Evolutionary conservation across 2,329 filamentous ascomycete genomes (phyloP).

Genomic region (Exophiala lecanii-corni): DNA sequence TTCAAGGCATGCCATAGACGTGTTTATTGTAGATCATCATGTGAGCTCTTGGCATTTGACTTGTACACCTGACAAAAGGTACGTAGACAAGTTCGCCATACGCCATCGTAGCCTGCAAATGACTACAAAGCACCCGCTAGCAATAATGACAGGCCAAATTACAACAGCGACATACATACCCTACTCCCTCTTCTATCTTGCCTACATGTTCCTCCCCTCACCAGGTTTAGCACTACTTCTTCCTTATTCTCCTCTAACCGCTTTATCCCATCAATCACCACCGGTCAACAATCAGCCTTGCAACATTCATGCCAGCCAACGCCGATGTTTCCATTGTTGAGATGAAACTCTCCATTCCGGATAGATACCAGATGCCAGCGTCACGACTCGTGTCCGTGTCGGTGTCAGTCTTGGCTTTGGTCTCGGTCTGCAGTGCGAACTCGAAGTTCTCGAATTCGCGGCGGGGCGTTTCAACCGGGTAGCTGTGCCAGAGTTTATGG

Average conservation of each 20-base stretch:
- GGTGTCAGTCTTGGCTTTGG: constrained; percentile 1
- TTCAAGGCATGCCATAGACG: too few species aligned
- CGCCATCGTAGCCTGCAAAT: too few species aligned
- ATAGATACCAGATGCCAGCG: constrained; percentile 54
- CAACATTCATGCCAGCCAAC: constrained; percentile 69
- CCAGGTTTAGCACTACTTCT: too few species aligned
- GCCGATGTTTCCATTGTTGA: constrained; percentile 97
- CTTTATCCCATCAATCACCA: constrained; percentile 3
- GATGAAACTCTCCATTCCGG: constrained; percentile 83
- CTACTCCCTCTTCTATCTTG: too few species aligned
- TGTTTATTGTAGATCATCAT: too few species aligned
- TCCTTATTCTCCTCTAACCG: not conserved
- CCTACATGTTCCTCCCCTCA: too few species aligned
- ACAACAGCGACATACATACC: too few species aligned
- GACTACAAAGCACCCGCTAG: too few species aligned
- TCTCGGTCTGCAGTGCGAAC: not conserved
- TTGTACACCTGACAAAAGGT: too few species aligned
- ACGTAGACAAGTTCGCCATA: too few species aligned
- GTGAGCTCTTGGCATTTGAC: too few species aligned
- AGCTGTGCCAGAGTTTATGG: constrained; percentile 74
- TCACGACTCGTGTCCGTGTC: not conserved
- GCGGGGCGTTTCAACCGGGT: constrained; percentile 78
- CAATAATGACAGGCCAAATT: too few species aligned
- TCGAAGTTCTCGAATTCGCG: constrained; percentile 80
- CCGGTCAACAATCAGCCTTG: constrained; percentile 50